Evolutionary conservation across 139 green algal genomes (phyloP).

Genomic region (Chlorella ohadii): DNA sequence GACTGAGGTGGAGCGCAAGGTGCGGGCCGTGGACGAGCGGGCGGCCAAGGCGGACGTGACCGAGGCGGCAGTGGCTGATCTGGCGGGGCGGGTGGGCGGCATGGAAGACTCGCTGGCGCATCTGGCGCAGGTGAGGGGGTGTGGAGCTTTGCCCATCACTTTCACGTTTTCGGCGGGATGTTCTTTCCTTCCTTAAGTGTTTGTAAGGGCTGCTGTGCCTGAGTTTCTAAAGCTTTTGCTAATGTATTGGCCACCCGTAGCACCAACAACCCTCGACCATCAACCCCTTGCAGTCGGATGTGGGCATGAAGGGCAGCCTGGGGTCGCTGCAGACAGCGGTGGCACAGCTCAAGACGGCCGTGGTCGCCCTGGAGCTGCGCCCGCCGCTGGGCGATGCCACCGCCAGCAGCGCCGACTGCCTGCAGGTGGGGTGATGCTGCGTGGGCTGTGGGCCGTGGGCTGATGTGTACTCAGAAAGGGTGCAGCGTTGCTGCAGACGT

Average conservation of each 20-base stretch:
- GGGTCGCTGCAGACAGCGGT: constrained; percentile 9
- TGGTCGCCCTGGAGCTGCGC: constrained; percentile 28
- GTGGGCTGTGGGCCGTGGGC: not conserved
- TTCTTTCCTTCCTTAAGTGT: too few species aligned
- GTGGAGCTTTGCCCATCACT: not conserved
- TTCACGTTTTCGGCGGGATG: not conserved
- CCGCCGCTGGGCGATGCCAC: not conserved
- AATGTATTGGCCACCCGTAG: too few species aligned
- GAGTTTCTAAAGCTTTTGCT: too few species aligned
- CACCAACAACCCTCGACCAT: too few species aligned
- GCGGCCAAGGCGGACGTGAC: not conserved
- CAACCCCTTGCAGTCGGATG: constrained; percentile 9
- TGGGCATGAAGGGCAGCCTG: not conserved
- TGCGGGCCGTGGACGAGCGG: constrained; percentile 15
- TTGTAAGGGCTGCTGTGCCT: not conserved
- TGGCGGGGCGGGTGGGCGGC: constrained; percentile 13
- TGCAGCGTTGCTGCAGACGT: too few species aligned
- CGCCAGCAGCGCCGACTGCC: not conserved
- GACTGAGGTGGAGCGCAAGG: constrained; percentile 8
- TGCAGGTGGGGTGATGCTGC: constrained; percentile 6
- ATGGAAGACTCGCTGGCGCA: constrained; percentile 23
- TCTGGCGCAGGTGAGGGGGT: not conserved
- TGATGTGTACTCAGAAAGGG: too few species aligned
- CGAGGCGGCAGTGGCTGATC: not conserved
- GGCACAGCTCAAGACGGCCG: constrained; percentile 25